Conservation (phyloP, 495 filamentous ascomycete species). For the Trichocladium antarcticum region DNA sequence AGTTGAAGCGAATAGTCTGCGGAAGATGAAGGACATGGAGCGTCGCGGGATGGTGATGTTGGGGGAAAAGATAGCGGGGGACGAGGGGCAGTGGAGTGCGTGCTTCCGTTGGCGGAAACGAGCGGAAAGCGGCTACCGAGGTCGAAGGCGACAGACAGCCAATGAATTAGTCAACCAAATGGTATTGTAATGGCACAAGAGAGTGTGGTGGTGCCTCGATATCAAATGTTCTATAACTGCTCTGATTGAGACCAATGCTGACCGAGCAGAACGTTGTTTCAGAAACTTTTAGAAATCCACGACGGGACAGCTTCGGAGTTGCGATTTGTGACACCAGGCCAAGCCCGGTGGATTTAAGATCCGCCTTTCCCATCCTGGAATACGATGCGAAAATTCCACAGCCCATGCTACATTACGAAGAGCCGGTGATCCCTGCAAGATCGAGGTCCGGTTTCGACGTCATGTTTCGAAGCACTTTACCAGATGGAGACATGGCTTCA, state of each 20-base stretch:
- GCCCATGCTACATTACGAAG: background rate
- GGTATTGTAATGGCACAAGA: too few relatives aligned
- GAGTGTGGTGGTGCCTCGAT: too few relatives aligned
- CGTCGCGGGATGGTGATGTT: constrained; percentile 7
- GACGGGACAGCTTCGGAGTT: background rate
- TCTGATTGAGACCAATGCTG: background rate
- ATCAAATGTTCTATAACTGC: too few relatives aligned
- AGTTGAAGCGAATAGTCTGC: constrained; percentile 58
- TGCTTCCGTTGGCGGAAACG: background rate
- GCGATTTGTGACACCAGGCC: background rate
- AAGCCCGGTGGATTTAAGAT: constrained; percentile 7
- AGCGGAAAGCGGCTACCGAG: background rate
- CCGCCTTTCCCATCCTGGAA: constrained; percentile 7
- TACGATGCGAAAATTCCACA: background rate
- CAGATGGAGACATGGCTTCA: too few relatives aligned
- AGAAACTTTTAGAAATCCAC: background rate
- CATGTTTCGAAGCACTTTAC: too few relatives aligned
- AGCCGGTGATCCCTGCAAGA: too few relatives aligned
- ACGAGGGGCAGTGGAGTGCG: constrained; percentile 8
- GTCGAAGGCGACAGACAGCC: background rate
- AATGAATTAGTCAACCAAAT: constrained; percentile 3
- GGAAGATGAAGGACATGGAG: constrained; percentile 66
- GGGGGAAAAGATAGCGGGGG: constrained; percentile 4
- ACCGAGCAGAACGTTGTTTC: background rate
- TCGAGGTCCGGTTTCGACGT: too few relatives aligned